Conservation (phyloP, 129 eudicot genomes). For the Scalesia atractyloides region DNA sequence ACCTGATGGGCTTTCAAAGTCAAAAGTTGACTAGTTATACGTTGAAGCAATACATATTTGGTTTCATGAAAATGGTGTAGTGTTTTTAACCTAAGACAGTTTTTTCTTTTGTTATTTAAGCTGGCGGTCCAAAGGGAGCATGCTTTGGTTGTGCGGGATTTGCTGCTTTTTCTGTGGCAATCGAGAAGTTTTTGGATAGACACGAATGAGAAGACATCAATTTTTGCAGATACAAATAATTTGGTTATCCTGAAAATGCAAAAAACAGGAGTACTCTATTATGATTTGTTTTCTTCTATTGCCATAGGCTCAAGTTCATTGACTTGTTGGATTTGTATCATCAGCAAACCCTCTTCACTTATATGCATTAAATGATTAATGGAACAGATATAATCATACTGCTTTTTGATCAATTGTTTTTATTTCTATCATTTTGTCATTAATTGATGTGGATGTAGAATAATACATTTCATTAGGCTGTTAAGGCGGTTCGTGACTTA, state of each 20-base stretch:
- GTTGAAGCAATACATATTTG: background rate
- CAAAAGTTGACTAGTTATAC: background rate
- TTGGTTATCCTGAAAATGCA: background rate
- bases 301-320: slow-evolving; percentile 13
- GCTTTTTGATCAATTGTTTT: background rate
- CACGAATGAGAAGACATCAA: slow-evolving; percentile 44
- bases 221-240: slow-evolving; percentile 34
- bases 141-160: slow-evolving; percentile 93
- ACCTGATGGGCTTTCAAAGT: background rate
- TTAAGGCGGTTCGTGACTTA: background rate
- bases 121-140: slow-evolving; percentile 84
- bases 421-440: background rate
- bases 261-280: slow-evolving; percentile 6
- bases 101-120: slow-evolving; percentile 13
- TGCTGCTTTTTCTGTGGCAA: slow-evolving; percentile 88
- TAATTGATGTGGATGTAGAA: background rate
- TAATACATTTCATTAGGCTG: background rate
- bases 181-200: slow-evolving; percentile 87
- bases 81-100: background rate
- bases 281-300: background rate
- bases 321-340: slow-evolving; percentile 30
- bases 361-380: slow-evolving; percentile 14
- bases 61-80: background rate
- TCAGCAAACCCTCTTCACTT: slow-evolving; percentile 17
- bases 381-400: slow-evolving; percentile 8